Percentiles rank a stretch among this genome's conserved stretches.
These are phyloP conservation scores for Tylopilus sp. DNA, from an alignment of 1,284 basidiomycete species.

Conservation along the genomic window DNA sequence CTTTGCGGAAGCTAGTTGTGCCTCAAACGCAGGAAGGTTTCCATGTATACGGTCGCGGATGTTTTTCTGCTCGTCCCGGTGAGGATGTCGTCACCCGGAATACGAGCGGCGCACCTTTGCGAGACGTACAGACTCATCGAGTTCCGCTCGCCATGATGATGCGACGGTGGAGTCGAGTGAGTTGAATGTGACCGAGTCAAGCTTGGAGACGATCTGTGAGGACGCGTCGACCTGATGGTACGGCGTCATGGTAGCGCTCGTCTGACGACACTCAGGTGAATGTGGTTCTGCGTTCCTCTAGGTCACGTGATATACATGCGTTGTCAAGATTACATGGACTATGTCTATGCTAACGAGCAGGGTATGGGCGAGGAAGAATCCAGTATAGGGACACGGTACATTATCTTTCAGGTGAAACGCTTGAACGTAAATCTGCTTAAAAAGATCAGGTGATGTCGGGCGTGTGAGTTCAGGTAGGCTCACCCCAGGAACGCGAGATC, in stretches of 20 bases:
- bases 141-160: constrained; percentile 64
- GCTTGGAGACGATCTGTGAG: constrained; percentile 61
- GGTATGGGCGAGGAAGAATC: constrained; percentile 21
- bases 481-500: constrained; percentile 92
- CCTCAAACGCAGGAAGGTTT: constrained; percentile 59
- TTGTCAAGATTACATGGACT: constrained; percentile 27
- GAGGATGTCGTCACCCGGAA: constrained; percentile 1
- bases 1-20: constrained; percentile 57
- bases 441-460: constrained; percentile 8
- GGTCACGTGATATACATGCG: constrained; percentile 24
- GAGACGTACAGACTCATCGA: constrained; percentile 60
- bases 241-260: constrained; percentile 55
- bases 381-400: neutral
- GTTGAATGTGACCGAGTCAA: constrained; percentile 57
- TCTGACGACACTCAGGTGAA: neutral
- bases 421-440: constrained; percentile 74
- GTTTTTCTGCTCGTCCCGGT: constrained; percentile 41
- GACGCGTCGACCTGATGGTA: constrained; percentile 64
- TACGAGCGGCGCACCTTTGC: constrained; percentile 52
- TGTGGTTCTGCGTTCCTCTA: constrained; percentile 1
- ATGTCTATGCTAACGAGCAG: constrained; percentile 28
- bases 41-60: constrained; percentile 67
- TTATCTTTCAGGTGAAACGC: constrained; percentile 52
- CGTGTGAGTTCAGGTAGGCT: constrained; percentile 24
- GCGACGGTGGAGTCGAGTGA: constrained; percentile 57